These are phyloP conservation scores for Malania oleifera DNA, from an alignment of 164 flowering plant species.

Conservation along the genomic window DNA sequence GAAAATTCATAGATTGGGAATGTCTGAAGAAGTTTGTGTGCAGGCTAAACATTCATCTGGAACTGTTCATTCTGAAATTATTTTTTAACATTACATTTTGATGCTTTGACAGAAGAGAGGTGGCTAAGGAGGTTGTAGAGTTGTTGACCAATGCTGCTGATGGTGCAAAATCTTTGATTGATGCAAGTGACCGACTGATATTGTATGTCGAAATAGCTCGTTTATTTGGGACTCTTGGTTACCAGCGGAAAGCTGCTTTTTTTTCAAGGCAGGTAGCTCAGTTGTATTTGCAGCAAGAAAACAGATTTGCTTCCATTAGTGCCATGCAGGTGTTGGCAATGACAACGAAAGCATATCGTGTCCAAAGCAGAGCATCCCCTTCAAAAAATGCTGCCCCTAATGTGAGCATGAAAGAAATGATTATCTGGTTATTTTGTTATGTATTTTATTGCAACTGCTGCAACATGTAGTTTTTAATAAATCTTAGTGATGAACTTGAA, in stretches of 20 bases:
- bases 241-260: slow-evolving; percentile 96
- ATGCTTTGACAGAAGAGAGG: slow-evolving; percentile 51
- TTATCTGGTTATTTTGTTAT: not conserved
- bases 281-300: slow-evolving; percentile 91
- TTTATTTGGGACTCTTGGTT: slow-evolving; percentile 85
- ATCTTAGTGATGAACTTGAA: too few relatives aligned
- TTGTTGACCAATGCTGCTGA: slow-evolving; percentile 91
- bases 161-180: slow-evolving; percentile 96
- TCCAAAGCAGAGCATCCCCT: slow-evolving; percentile 82
- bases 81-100: not conserved
- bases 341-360: slow-evolving; percentile 91
- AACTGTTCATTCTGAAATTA: not conserved
- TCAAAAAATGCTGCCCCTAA: slow-evolving; percentile 26
- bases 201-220: slow-evolving; percentile 94
- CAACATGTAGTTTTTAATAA: not conserved
- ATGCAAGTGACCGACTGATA: slow-evolving; percentile 88
- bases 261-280: slow-evolving; percentile 98
- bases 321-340: slow-evolving; percentile 97
- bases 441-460: not conserved
- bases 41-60: not conserved
- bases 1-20: not conserved
- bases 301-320: slow-evolving; percentile 81
- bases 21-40: slow-evolving; percentile 1
- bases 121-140: slow-evolving; percentile 88
- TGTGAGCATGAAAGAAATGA: slow-evolving; percentile 40